Conservation (phyloP, 2,329 filamentous ascomycete species). For the Taxawa tesnikishii region DNA sequence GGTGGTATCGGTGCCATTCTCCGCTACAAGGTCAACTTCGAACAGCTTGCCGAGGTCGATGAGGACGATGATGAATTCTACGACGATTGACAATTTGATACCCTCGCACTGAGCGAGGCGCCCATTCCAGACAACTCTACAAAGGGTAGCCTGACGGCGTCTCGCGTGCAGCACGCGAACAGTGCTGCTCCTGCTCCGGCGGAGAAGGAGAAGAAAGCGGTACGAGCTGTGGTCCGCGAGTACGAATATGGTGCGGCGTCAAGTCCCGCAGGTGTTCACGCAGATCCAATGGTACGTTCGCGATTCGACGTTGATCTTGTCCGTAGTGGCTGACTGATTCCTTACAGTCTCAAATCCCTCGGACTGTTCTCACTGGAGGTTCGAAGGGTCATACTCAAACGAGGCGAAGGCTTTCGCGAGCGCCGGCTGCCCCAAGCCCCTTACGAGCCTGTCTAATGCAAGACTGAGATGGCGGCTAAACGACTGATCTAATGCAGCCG, state of each 20-base stretch:
- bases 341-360: constrained; percentile 6
- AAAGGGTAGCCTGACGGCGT: constrained; percentile 43
- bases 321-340: neutral
- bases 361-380: constrained; percentile 5
- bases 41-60: constrained; percentile 84
- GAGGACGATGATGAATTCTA: constrained; percentile 73
- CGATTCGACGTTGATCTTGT: neutral
- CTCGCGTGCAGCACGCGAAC: constrained; percentile 27
- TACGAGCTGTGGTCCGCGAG: constrained; percentile 3
- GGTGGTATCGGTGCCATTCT: constrained; percentile 96
- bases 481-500: too few relatives aligned
- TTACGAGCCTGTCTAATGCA: constrained; percentile 6
- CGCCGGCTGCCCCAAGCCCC: constrained; percentile 8
- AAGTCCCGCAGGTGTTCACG: constrained; percentile 6
- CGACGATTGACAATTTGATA: constrained; percentile 38
- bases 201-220: constrained; percentile 4
- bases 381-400: constrained; percentile 4
- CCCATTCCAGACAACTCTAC: constrained; percentile 48
- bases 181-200: constrained; percentile 6
- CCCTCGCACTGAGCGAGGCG: constrained; percentile 83
- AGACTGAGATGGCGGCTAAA: too few relatives aligned
- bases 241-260: constrained; percentile 6
- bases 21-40: constrained; percentile 99
- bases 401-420: constrained; percentile 5
- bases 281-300: constrained; percentile 5